phyloP scores from a whole-genome alignment of 805 yeast species.

The Sugiyamaella lignohabitans region DNA sequence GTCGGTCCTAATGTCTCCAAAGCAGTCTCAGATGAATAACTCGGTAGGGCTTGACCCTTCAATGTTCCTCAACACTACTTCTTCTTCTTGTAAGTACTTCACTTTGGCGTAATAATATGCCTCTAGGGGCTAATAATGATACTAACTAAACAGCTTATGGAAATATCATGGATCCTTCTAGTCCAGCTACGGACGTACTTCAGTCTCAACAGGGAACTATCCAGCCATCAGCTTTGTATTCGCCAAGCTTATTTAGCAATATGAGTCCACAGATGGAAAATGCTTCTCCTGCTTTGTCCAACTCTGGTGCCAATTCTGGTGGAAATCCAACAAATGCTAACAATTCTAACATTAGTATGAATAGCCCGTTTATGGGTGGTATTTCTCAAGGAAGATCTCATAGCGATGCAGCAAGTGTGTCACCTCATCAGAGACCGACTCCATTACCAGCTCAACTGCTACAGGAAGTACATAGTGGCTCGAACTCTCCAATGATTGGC shows the following conservation, averaged over 20 bases:
- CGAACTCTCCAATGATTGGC: constrained; percentile 14
- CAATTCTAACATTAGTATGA: constrained; percentile 4
- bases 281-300: constrained; percentile 6
- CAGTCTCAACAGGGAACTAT: constrained; percentile 9
- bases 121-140: too few relatives aligned
- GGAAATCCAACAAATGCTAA: constrained; percentile 1
- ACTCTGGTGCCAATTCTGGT: constrained; percentile 2
- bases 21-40: neutral
- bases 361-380: constrained; percentile 7
- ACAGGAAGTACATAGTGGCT: constrained; percentile 20
- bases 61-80: neutral
- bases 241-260: constrained; percentile 16
- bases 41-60: neutral
- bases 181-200: constrained; percentile 1
- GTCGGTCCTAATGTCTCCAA: neutral
- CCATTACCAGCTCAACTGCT: constrained; percentile 22
- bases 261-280: constrained; percentile 14
- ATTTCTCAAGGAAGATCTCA: constrained; percentile 8
- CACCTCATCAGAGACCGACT: constrained; percentile 19
- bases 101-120: too few relatives aligned
- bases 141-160: neutral
- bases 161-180: neutral
- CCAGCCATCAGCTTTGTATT: constrained; percentile 17
- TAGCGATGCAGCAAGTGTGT: constrained; percentile 14
- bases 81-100: neutral